Percentiles rank a stretch among this genome's conserved stretches.
Evolutionary conservation across 192 early-diverging fungal genomes (phyloP).

Genomic region (Mycoemilia scoparia): DNA sequence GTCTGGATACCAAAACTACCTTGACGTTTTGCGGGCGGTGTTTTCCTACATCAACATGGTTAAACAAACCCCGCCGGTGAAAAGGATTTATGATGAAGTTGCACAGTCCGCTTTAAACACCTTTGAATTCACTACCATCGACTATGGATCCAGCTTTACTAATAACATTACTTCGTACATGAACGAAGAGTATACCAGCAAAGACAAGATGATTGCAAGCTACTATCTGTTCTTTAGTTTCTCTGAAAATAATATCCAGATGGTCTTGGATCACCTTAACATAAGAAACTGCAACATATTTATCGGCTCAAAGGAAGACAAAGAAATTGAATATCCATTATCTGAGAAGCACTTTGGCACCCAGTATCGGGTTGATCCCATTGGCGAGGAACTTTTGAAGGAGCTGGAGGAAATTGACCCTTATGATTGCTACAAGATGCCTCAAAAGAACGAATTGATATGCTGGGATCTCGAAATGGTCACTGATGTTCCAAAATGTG

Average conservation of each 20-base stretch:
- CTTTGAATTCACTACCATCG: slow-evolving; percentile 65
- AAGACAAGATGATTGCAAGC: slow-evolving; percentile 47
- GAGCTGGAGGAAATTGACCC: no score
- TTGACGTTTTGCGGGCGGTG: slow-evolving; percentile 59
- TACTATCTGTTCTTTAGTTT: slow-evolving; percentile 46
- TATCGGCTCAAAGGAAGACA: slow-evolving; percentile 22
- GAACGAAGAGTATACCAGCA: slow-evolving; percentile 53
- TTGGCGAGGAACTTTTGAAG: slow-evolving; percentile 35
- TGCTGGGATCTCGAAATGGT: no score
- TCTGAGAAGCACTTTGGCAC: slow-evolving; percentile 69
- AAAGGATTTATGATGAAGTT: slow-evolving; percentile 70
- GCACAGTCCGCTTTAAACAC: slow-evolving; percentile 24
- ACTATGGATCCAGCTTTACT: slow-evolving; percentile 39
- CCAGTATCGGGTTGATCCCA: slow-evolving; percentile 46
- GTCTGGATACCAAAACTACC: slow-evolving; percentile 52
- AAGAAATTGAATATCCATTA: slow-evolving; percentile 22
- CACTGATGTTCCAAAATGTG: no score
- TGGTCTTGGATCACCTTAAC: slow-evolving; percentile 37
- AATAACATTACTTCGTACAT: slow-evolving; percentile 55
- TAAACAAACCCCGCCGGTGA: slow-evolving; percentile 40
- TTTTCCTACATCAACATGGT: slow-evolving; percentile 88
- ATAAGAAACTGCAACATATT: slow-evolving; percentile 42
- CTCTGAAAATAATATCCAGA: slow-evolving; percentile 42
- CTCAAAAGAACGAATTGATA: no score
- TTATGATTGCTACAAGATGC: no score